Percentiles rank a stretch among this genome's conserved stretches.
phyloP scores from a whole-genome alignment of 2,329 filamentous ascomycete genomes.

The Alternaria alternata region DNA sequence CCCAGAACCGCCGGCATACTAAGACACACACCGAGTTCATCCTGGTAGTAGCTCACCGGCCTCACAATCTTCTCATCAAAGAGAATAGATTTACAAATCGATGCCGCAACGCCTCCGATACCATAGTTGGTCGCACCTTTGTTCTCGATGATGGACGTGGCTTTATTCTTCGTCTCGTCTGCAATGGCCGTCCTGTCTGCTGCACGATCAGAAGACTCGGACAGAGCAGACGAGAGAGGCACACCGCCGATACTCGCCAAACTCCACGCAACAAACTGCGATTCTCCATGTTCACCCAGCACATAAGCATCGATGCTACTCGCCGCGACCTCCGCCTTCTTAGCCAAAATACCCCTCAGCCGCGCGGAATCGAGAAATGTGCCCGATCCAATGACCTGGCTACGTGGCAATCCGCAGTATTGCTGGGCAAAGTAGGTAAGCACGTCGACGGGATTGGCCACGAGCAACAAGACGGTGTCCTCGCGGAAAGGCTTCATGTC shows the following conservation, averaged over 20 bases:
- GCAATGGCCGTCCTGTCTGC: conserved; percentile 19
- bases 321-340: conserved; percentile 21
- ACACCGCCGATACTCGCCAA: conserved; percentile 21
- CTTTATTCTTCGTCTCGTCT: conserved; percentile 26
- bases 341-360: conserved; percentile 23
- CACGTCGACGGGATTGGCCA: conserved; percentile 35
- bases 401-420: conserved; percentile 21
- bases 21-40: conserved; percentile 21
- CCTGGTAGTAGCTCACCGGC: conserved; percentile 26
- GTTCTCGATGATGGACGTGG: conserved; percentile 23
- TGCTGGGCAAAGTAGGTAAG: conserved; percentile 31
- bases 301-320: conserved; percentile 28
- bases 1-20: conserved; percentile 30
- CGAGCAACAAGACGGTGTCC: conserved; percentile 27
- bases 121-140: conserved; percentile 34
- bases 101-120: conserved; percentile 28
- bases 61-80: conserved; percentile 22
- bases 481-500: conserved; percentile 30
- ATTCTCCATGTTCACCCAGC: conserved; percentile 28
- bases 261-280: conserved; percentile 30
- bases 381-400: conserved; percentile 29
- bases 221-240: conserved; percentile 6
- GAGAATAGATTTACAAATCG: conserved; percentile 26
- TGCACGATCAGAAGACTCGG: background rate
- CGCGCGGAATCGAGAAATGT: conserved; percentile 33